A percentile compares a stretch with the other conserved stretches of the same genome.
Evolutionary conservation across 2,329 filamentous ascomycete genomes (phyloP).

Genomic region (Pseudogymnoascus sp.): DNA sequence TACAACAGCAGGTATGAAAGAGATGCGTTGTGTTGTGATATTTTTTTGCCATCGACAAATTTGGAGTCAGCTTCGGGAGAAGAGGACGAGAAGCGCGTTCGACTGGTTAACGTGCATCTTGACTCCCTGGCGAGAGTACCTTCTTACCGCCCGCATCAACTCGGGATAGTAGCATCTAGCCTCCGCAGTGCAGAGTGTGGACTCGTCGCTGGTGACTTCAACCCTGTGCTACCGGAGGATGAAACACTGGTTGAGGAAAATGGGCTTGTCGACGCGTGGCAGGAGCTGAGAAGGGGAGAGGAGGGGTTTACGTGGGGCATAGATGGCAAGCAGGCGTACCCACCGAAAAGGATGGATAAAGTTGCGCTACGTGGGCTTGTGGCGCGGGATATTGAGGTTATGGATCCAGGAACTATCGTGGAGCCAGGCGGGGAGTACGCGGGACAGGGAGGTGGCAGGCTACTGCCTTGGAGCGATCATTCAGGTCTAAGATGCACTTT

Average conservation of each 20-base stretch:
- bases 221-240: constrained; percentile 33
- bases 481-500: constrained; percentile 12
- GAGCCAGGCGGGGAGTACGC: neutral
- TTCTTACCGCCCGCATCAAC: constrained; percentile 27
- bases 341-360: constrained; percentile 32
- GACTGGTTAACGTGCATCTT: constrained; percentile 35
- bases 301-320: constrained; percentile 34
- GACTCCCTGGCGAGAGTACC: constrained; percentile 29
- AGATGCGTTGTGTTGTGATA: constrained; percentile 32
- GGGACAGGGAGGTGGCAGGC: neutral
- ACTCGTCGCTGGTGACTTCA: constrained; percentile 36
- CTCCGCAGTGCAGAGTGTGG: constrained; percentile 26
- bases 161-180: constrained; percentile 24
- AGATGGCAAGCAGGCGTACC: constrained; percentile 28
- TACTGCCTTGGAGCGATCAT: constrained; percentile 14
- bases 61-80: neutral
- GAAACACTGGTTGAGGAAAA: constrained; percentile 26
- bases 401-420: constrained; percentile 15
- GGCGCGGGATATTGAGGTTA: constrained; percentile 18
- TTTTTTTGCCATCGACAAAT: constrained; percentile 19
- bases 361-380: constrained; percentile 28
- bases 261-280: constrained; percentile 32
- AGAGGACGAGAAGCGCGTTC: constrained; percentile 14
- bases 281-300: constrained; percentile 22
- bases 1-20: constrained; percentile 28